Evolutionary conservation across 2,329 filamentous ascomycete genomes (phyloP).

Genomic region (Huntiella decipiens): DNA sequence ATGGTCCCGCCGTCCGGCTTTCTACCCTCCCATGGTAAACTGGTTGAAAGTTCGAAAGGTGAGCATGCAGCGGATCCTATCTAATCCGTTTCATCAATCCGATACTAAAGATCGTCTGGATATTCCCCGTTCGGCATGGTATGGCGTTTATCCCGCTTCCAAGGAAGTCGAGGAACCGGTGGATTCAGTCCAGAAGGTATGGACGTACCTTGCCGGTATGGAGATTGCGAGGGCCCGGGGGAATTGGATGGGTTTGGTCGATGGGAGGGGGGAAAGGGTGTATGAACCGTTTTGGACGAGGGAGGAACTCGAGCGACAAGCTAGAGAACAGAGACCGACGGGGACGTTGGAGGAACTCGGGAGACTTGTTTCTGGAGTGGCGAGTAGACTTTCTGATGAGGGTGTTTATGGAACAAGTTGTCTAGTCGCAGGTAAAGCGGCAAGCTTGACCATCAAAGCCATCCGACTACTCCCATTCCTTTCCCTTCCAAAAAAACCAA

Average conservation of each 20-base stretch:
- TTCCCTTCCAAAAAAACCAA: too few species aligned
- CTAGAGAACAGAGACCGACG: conserved; percentile 4
- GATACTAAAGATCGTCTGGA: background rate
- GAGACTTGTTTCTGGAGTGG: background rate
- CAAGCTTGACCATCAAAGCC: too few species aligned
- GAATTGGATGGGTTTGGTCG: background rate
- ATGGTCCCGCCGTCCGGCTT: background rate
- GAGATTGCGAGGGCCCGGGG: background rate
- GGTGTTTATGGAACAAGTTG: background rate
- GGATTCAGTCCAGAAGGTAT: too few species aligned
- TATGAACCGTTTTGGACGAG: background rate
- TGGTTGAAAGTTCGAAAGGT: conserved; percentile 7
- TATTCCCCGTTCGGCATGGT: conserved; percentile 7
- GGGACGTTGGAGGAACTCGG: background rate
- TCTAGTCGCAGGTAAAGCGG: background rate
- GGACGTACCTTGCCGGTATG: too few species aligned
- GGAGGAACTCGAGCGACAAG: conserved; percentile 5
- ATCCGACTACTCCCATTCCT: too few species aligned
- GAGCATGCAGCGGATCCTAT: conserved; percentile 2
- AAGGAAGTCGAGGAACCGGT: background rate
- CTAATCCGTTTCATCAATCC: conserved; percentile 5
- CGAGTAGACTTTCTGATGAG: background rate
- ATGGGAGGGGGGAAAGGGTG: background rate
- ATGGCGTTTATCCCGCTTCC: background rate
- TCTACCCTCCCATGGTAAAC: conserved; percentile 3